phyloP scores from a whole-genome alignment of 1,139 yeast species.

The Protomyces inundatus region DNA sequence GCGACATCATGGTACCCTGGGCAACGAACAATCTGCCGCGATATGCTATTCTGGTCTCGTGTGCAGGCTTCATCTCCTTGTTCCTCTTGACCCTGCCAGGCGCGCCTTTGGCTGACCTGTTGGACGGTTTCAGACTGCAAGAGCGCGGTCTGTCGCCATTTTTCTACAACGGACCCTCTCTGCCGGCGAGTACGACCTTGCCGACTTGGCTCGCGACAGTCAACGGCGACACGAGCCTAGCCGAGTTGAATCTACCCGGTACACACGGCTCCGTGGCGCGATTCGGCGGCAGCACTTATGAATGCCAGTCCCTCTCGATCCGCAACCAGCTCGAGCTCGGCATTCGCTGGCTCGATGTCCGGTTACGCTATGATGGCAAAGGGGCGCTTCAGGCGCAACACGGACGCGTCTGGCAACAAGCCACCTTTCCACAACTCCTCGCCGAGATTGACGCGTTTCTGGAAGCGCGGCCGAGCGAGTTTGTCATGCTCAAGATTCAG shows the following conservation, averaged over 20 bases:
- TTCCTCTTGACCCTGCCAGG: neutral
- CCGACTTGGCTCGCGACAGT: constrained; percentile 6
- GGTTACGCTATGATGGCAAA: neutral
- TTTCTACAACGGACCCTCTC: neutral
- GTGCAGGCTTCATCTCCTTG: neutral
- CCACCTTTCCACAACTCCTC: constrained; percentile 6
- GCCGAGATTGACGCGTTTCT: constrained; percentile 1
- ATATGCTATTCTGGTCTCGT: neutral
- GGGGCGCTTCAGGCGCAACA: constrained; percentile 15
- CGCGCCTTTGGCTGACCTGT: neutral
- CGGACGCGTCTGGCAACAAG: constrained; percentile 13
- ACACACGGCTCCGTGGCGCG: constrained; percentile 23
- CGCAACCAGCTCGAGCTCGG: constrained; percentile 10
- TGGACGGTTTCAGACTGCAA: neutral
- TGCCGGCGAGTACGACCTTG: neutral
- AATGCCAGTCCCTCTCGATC: constrained; percentile 18
- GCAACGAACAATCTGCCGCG: neutral
- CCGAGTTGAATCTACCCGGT: constrained; percentile 13
- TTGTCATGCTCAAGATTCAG: constrained; percentile 14
- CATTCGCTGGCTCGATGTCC: constrained; percentile 15
- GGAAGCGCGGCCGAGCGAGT: neutral
- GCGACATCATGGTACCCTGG: neutral
- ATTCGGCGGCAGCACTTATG: constrained; percentile 11
- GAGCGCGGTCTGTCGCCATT: neutral
- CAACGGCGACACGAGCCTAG: constrained; percentile 1